Evolutionary conservation across 495 filamentous ascomycete genomes (phyloP).

Genomic region (Xylaria castorea): DNA sequence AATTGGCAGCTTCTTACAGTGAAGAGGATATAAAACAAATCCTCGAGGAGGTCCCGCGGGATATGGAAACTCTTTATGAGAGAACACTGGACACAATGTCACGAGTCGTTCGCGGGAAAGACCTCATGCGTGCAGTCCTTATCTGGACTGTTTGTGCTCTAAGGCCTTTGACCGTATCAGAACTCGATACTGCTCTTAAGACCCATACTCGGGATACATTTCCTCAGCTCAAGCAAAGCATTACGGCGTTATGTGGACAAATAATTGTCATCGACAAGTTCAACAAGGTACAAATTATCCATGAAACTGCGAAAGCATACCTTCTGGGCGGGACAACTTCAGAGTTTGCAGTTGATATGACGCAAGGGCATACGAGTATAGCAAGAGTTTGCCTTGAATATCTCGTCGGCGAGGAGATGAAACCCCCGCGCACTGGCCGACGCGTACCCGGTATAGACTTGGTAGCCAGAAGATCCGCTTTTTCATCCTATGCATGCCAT

Average conservation of each 20-base stretch:
- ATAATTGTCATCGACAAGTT: constrained; percentile 36
- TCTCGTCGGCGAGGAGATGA: constrained; percentile 29
- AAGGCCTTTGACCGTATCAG: constrained; percentile 37
- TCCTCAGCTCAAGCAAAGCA: background rate
- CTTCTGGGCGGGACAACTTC: constrained; percentile 27
- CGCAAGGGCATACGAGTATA: constrained; percentile 32
- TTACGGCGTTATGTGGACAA: constrained; percentile 37
- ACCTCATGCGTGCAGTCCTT: constrained; percentile 28
- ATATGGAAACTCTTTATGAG: constrained; percentile 24
- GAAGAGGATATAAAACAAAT: constrained; percentile 38
- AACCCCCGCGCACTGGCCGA: constrained; percentile 13
- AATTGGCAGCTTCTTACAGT: constrained; percentile 36
- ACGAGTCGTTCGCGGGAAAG: background rate
- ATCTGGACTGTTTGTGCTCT: constrained; percentile 36
- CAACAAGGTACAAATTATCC: constrained; percentile 37
- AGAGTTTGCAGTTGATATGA: constrained; percentile 26
- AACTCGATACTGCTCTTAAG: constrained; percentile 37
- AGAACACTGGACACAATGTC: background rate
- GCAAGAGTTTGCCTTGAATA: constrained; percentile 33
- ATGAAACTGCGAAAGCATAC: constrained; percentile 45
- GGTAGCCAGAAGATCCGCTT: constrained; percentile 37
- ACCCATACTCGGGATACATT: constrained; percentile 35
- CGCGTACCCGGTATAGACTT: constrained; percentile 16
- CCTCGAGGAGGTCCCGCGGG: constrained; percentile 36
- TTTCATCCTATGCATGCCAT: constrained; percentile 25